Evolutionary conservation across 78 protist genomes (phyloP), one percentile per base, ranked within the genome.

Genomic region (Cyanophora paradoxa): DNA sequence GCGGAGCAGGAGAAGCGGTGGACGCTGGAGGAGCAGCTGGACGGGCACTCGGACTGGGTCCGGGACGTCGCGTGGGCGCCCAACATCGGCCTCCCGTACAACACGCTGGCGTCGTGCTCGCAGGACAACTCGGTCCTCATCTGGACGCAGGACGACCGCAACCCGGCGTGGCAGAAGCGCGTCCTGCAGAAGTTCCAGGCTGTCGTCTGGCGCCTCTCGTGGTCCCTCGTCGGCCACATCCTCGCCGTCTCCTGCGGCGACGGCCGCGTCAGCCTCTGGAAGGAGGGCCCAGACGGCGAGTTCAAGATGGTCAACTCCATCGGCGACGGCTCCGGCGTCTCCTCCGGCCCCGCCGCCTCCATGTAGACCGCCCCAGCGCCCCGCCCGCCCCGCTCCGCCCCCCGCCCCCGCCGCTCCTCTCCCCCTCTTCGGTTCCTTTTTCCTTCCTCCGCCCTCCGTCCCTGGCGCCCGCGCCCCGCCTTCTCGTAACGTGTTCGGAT

Each of bases 21-120:
- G 72, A 42, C 50, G 66, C 33, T 0, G 63, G 39, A 44, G 11
- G 22, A 42, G 6, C 3, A 34, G 19, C n/a, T 75, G 3, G 76
- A 39, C n/a, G 80, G 56, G n/a, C 98, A 95, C 79, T 78, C 83
- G 59, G 96, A 87, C 72, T 95, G 98, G 98, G 97, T 96, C 19
- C 82, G 99, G 41, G 98, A 92, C 56, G 98, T 94, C 20, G 97
- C 97, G 20, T 96, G 95, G 95, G 91, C 97, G 26, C 97, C 98
- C 40, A 67, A 63, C 40, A 46, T 82, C 39, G 96, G 92, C 41
- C 73, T 41, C 42, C 58, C 73, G 1, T 34, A 26, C 39, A 10
- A 57, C 8, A 30, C 42, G 33, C 62, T 42, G 7, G 52, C 30
- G 28, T 67, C 8, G 52, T 30, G 8, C 11, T 28, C 7, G 28